A percentile compares a stretch with the other conserved stretches of the same genome.
Evolutionary conservation across 805 yeast species (phyloP).

Genomic region (Vanderwaltozyma yarrowii): DNA sequence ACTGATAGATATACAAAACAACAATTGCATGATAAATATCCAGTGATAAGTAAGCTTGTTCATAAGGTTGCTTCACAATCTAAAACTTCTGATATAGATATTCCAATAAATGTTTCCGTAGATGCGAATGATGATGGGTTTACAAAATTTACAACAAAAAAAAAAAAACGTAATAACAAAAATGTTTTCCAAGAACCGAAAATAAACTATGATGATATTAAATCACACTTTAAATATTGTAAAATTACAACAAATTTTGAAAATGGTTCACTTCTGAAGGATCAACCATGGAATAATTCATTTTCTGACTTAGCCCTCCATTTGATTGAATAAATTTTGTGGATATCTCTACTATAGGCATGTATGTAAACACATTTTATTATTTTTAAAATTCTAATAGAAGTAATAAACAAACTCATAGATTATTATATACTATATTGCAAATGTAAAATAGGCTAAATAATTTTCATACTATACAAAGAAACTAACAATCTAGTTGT

Average conservation of each 20-base stretch:
- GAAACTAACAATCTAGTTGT: constrained; percentile 11
- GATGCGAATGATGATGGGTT: constrained; percentile 20
- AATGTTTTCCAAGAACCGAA: constrained; percentile 8
- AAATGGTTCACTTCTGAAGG: constrained; percentile 12
- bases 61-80: constrained; percentile 4
- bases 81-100: constrained; percentile 3
- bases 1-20: constrained; percentile 41
- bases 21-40: constrained; percentile 36
- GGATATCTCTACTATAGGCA: too few relatives aligned
- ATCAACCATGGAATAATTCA: constrained; percentile 38
- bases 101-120: background rate
- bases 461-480: background rate
- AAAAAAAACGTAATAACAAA: constrained; percentile 13
- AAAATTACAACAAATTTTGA: constrained; percentile 16
- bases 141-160: constrained; percentile 14
- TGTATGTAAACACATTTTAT: too few relatives aligned
- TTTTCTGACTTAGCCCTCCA: constrained; percentile 46
- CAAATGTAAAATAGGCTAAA: too few relatives aligned
- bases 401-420: too few relatives aligned
- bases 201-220: constrained; percentile 15
- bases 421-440: too few relatives aligned
- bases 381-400: background rate
- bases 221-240: constrained; percentile 15
- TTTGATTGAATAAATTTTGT: constrained; percentile 9
- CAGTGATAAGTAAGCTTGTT: constrained; percentile 33